A percentile compares a stretch with the other conserved stretches of the same genome.
Evolutionary conservation across 768 basidiomycete species (phyloP).

Genomic region (Pisolithus microcarpus): DNA sequence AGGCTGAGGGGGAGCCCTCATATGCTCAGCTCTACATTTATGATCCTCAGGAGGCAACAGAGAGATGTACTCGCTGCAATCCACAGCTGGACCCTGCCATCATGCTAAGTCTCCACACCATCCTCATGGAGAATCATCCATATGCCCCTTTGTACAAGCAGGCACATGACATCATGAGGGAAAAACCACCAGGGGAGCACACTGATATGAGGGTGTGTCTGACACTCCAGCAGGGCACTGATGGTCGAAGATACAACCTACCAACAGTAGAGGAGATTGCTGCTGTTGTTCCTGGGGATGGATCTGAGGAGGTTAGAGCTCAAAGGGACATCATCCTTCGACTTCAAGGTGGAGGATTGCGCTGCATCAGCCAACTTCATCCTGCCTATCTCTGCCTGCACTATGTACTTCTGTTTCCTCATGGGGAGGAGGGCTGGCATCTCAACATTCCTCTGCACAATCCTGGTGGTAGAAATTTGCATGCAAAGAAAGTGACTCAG

Average conservation of each 20-base stretch:
- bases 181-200: conserved; percentile 6
- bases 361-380: conserved; percentile 27
- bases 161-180: conserved; percentile 20
- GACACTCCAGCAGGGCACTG: conserved; percentile 5
- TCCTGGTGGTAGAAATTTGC: neutral
- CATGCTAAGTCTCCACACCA: conserved; percentile 15
- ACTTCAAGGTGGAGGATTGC: conserved; percentile 18
- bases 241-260: conserved; percentile 33
- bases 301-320: conserved; percentile 2
- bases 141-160: conserved; percentile 23
- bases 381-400: conserved; percentile 31
- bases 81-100: conserved; percentile 21
- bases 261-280: conserved; percentile 37
- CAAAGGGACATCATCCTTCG: conserved; percentile 29
- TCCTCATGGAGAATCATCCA: conserved; percentile 15
- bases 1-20: conserved; percentile 8
- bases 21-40: conserved; percentile 37
- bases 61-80: conserved; percentile 4
- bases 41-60: conserved; percentile 17
- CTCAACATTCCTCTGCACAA: conserved; percentile 4
- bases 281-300: conserved; percentile 30
- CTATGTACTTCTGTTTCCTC: conserved; percentile 38
- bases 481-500: neutral
- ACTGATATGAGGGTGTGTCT: conserved; percentile 6
- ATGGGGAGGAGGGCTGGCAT: conserved; percentile 32